Conservation (phyloP, 2,329 filamentous ascomycete species). For the Fulvia fulva region DNA sequence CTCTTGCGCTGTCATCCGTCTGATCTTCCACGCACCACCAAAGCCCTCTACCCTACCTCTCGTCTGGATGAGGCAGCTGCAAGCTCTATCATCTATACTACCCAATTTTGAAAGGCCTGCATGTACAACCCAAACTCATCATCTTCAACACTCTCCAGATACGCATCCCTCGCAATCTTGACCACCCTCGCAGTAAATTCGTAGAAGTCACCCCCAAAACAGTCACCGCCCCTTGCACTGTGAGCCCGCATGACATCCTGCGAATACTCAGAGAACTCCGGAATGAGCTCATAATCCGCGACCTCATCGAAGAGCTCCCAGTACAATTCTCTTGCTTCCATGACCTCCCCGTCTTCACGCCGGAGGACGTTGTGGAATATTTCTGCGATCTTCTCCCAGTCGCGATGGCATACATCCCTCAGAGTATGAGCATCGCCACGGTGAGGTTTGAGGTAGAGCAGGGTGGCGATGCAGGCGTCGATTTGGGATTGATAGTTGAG, state of each 20-base stretch:
- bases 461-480: not conserved
- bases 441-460: not conserved
- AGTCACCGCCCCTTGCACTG: not conserved
- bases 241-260: not conserved
- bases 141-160: not conserved
- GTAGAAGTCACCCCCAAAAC: not conserved
- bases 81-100: too few species aligned
- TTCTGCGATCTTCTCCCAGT: not conserved
- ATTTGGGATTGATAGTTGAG: not conserved
- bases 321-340: not conserved
- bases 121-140: not conserved
- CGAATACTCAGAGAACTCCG: not conserved
- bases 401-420: not conserved
- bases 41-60: too few species aligned
- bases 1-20: too few species aligned
- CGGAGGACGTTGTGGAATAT: not conserved
- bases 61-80: too few species aligned
- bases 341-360: not conserved
- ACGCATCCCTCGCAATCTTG: not conserved
- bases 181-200: not conserved
- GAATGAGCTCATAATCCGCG: not conserved
- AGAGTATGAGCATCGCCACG: not conserved
- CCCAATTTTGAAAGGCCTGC: not conserved
- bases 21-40: too few species aligned
- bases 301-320: not conserved